Evolutionary conservation across 306 rosid species (phyloP).

Genomic region (Psophocarpus tetragonolobus): DNA sequence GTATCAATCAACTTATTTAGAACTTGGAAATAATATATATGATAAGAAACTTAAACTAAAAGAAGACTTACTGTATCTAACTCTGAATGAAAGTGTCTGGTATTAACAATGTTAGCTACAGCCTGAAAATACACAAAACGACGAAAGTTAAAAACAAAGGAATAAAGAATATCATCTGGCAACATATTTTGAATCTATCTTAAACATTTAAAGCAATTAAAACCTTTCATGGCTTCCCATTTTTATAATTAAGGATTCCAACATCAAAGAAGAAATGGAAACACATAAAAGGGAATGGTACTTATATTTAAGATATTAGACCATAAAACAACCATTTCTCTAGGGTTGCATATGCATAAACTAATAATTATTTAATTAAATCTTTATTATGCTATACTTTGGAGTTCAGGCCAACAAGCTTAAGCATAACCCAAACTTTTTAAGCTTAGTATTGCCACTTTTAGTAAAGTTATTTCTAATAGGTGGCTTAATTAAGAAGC

Average conservation of each 20-base stretch:
- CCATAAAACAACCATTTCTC: not conserved
- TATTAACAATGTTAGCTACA: slow-evolving; percentile 61
- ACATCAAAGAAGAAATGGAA: not conserved
- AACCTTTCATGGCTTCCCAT: not conserved
- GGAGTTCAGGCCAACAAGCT: not conserved
- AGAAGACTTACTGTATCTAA: slow-evolving; percentile 66
- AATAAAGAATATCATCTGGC: not conserved
- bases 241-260: not conserved
- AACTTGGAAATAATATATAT: not conserved
- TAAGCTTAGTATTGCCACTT: not conserved
- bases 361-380: not conserved
- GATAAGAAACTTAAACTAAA: slow-evolving; percentile 8
- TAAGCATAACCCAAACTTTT: not conserved
- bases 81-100: slow-evolving; percentile 56
- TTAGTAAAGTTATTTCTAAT: not conserved
- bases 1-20: not conserved
- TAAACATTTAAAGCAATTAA: not conserved
- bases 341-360: not conserved
- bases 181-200: not conserved
- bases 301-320: not conserved
- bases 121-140: slow-evolving; percentile 62
- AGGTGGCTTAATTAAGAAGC: not conserved
- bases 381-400: not conserved
- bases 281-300: not conserved
- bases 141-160: not conserved